Evolutionary conservation across 2,329 filamentous ascomycete genomes (phyloP), one percentile per base, ranked within the genome.

Genomic region (Ambrosiella beaveri): DNA sequence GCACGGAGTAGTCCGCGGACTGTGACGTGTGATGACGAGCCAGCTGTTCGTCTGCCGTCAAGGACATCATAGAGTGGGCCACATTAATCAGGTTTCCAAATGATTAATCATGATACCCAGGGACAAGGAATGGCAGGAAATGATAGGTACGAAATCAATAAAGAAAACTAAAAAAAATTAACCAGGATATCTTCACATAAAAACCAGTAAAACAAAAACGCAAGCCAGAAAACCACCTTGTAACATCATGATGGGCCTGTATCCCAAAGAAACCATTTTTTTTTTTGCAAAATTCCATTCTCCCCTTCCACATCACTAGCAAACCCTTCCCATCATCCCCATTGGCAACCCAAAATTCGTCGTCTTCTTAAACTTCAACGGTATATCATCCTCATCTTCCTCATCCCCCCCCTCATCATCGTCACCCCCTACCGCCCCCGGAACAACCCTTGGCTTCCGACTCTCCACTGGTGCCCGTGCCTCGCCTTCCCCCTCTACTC

Each of bases 331-430:
- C 12, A 44, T 39, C 12, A 44, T 39, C 1, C 59, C 59, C 59
- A 61, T 61, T 15, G 59, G 59, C 27, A 61, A 50, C 39, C 74
- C 74, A 64, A 76, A 76, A 62, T 76, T 76, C 61, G 66, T 71
- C 15, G 70, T 74, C 35, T 65, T 69, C 63, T 67, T 74, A 45
- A 77, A 65, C 63, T 71, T 74, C 37, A 77, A 67, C 1, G 74
- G 72, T 36, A 76, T 68, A 27, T 76, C 73, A n/a, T 64, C 61
- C 49, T 72, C 70, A 13, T 69, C 64, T 3, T 41, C 52, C n/a
- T 63, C 64, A 38, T 68, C 67, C 38, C 62, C 62, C 19, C 60
- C 61, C 27, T 60, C 54, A 51, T 57, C 55, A 17, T 37, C 54
- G 11, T 15, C n/a, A 12, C 11, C 53, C 39, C 19, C 54, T 38